A percentile compares a stretch with the other conserved stretches of the same genome.
Evolutionary conservation across 2,329 filamentous ascomycete species (phyloP).

Genomic region (Falciphora oryzae): DNA sequence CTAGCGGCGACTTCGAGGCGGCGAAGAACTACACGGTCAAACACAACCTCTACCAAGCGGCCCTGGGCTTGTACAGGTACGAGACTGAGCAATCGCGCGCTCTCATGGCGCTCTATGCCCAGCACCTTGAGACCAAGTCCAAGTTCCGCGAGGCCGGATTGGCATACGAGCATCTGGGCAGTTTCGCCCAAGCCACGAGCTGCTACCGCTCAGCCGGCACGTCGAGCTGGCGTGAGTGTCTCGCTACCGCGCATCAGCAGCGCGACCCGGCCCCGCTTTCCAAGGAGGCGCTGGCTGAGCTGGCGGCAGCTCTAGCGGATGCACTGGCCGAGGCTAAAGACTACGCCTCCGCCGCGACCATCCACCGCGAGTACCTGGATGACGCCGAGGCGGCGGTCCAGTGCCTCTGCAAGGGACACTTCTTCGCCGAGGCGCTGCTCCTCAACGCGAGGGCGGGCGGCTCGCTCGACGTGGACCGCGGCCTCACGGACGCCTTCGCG

Average conservation of each 20-base stretch:
- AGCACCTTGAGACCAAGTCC: slow-evolving; percentile 67
- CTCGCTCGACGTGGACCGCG: slow-evolving; percentile 67
- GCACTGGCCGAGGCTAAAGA: slow-evolving; percentile 80
- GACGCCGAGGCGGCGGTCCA: slow-evolving; percentile 65
- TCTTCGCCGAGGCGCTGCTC: slow-evolving; percentile 84
- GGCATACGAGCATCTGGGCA: slow-evolving; percentile 78
- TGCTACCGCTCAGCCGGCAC: slow-evolving; percentile 78
- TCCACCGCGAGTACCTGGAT: slow-evolving; percentile 74
- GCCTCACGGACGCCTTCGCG: slow-evolving; percentile 74
- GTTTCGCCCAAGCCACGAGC: slow-evolving; percentile 68
- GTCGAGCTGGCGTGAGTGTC: slow-evolving; percentile 80
- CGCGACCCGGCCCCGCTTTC: slow-evolving; percentile 7
- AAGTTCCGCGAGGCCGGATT: slow-evolving; percentile 82
- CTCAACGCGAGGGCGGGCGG: slow-evolving; percentile 54
- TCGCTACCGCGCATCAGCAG: slow-evolving; percentile 70
- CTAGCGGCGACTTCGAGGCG: slow-evolving; percentile 70
- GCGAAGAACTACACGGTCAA: slow-evolving; percentile 71
- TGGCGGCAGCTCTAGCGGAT: slow-evolving; percentile 72
- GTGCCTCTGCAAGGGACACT: slow-evolving; percentile 80
- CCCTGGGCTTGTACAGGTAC: slow-evolving; percentile 80
- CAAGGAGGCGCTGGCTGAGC: slow-evolving; percentile 50
- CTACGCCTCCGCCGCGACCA: slow-evolving; percentile 69
- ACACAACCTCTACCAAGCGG: slow-evolving; percentile 71
- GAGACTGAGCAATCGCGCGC: slow-evolving; percentile 58
- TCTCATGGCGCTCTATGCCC: slow-evolving; percentile 74